Percentiles rank a stretch among this genome's conserved stretches.
These are phyloP conservation scores for Trametes sp. DNA, from an alignment of 1,284 basidiomycete species.

Conservation along the genomic window DNA sequence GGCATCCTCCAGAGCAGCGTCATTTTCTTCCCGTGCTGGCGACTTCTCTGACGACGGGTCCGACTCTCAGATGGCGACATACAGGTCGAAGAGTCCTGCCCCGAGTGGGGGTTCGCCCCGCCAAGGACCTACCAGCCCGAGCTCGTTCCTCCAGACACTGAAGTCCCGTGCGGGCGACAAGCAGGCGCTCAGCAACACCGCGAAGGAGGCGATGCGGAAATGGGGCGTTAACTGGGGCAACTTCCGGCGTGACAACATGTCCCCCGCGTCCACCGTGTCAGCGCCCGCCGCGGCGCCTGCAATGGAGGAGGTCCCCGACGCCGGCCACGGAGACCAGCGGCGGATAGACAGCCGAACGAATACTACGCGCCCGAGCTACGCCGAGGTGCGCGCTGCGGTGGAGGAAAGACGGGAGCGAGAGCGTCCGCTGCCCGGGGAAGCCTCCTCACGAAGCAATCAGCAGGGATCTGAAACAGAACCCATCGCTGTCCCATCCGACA, in stretches of 20 bases:
- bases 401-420: constrained; percentile 64
- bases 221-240: constrained; percentile 85
- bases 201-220: constrained; percentile 86
- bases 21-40: constrained; percentile 33
- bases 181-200: constrained; percentile 80
- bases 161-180: constrained; percentile 83
- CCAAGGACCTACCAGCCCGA: constrained; percentile 33
- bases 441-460: constrained; percentile 30
- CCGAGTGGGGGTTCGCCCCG: constrained; percentile 25
- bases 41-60: constrained; percentile 34
- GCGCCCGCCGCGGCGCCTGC: constrained; percentile 37
- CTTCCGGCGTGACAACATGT: constrained; percentile 58
- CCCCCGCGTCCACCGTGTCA: background rate
- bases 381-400: constrained; percentile 75
- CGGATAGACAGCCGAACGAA: constrained; percentile 45
- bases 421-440: constrained; percentile 39
- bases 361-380: constrained; percentile 64
- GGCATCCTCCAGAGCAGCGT: constrained; percentile 33
- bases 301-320: constrained; percentile 54
- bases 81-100: constrained; percentile 35
- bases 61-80: constrained; percentile 33
- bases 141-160: constrained; percentile 71
- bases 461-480: constrained; percentile 36
- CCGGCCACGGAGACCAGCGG: constrained; percentile 49
- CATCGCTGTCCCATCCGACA: constrained; percentile 43